Percentiles rank a stretch among this genome's conserved stretches.
Evolutionary conservation across 164 flowering plant species (phyloP).

Genomic region (Vitis cinerea): DNA sequence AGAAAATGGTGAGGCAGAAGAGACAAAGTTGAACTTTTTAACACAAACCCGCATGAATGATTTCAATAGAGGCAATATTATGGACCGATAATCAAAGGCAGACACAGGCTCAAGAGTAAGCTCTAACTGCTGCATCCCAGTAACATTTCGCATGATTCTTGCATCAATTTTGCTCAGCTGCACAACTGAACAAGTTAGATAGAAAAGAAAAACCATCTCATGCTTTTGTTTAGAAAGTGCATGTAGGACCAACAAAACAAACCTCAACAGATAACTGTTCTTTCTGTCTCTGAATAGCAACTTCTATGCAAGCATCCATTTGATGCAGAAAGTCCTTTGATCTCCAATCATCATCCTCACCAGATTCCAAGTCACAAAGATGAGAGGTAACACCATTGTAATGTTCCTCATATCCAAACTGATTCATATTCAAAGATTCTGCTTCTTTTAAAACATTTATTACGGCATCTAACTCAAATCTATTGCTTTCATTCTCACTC

Average conservation of each 20-base stretch:
- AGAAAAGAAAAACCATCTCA: constrained; percentile 4
- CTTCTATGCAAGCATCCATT: constrained; percentile 67
- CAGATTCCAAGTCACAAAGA: constrained; percentile 72
- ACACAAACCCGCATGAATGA: constrained; percentile 75
- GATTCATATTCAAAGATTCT: constrained; percentile 59
- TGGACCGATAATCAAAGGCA: constrained; percentile 65
- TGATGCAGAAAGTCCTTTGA: constrained; percentile 68
- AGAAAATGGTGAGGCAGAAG: constrained; percentile 2
- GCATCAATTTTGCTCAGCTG: constrained; percentile 98
- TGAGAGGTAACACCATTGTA: constrained; percentile 57
- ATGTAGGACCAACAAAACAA: constrained; percentile 20
- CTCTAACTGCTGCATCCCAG: constrained; percentile 82
- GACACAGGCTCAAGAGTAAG: constrained; percentile 68
- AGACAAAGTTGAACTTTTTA: constrained; percentile 4
- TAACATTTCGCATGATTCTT: constrained; percentile 62
- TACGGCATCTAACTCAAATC: constrained; percentile 80
- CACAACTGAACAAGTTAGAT: constrained; percentile 29
- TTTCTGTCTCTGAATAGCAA: constrained; percentile 80
- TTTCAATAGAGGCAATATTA: constrained; percentile 75
- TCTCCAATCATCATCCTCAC: constrained; percentile 81
- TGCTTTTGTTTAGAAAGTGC: constrained; percentile 1
- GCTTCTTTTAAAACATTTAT: constrained; percentile 76
- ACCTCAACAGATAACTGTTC: constrained; percentile 86
- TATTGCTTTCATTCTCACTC: constrained; percentile 54
- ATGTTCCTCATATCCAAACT: constrained; percentile 68